A percentile compares a stretch with the other conserved stretches of the same genome.
phyloP scores from a whole-genome alignment of 495 filamentous ascomycete genomes.

The Astrothelium macrocarpum region DNA sequence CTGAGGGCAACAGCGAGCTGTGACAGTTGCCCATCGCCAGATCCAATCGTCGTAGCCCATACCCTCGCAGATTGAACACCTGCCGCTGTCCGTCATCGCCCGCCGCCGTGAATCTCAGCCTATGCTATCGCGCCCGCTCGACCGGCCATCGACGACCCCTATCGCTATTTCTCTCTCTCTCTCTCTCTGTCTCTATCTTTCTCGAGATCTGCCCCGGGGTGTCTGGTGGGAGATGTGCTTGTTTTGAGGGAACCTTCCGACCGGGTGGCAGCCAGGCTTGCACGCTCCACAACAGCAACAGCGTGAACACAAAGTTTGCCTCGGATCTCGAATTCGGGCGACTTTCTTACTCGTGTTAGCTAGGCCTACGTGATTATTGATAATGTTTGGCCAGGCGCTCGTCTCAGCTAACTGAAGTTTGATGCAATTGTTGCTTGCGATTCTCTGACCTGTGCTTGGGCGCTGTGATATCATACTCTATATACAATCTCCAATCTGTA shows the following conservation, averaged over 20 bases:
- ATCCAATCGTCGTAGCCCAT: background rate
- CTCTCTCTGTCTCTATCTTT: background rate
- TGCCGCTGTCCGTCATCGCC: conserved; percentile 1
- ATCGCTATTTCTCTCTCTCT: too few species aligned
- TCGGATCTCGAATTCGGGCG: background rate
- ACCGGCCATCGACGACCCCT: background rate
- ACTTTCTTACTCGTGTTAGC: too few species aligned
- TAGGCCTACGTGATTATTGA: background rate
- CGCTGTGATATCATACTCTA: background rate
- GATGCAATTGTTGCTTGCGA: background rate
- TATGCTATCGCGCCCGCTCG: too few species aligned
- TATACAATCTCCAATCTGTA: conserved; percentile 4
- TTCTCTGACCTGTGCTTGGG: background rate
- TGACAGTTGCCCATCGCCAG: background rate
- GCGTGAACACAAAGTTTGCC: conserved; percentile 1
- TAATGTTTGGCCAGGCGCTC: background rate
- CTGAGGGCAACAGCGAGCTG: too few species aligned
- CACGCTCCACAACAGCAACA: background rate
- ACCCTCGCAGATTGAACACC: background rate
- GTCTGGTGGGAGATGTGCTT: background rate
- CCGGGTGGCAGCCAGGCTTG: background rate
- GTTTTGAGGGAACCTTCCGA: background rate
- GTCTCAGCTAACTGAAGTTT: background rate
- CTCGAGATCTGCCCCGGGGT: background rate
- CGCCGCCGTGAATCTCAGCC: background rate